phyloP scores from a whole-genome alignment of 2,329 filamentous ascomycete species.

The Emericellopsis atlantica region DNA sequence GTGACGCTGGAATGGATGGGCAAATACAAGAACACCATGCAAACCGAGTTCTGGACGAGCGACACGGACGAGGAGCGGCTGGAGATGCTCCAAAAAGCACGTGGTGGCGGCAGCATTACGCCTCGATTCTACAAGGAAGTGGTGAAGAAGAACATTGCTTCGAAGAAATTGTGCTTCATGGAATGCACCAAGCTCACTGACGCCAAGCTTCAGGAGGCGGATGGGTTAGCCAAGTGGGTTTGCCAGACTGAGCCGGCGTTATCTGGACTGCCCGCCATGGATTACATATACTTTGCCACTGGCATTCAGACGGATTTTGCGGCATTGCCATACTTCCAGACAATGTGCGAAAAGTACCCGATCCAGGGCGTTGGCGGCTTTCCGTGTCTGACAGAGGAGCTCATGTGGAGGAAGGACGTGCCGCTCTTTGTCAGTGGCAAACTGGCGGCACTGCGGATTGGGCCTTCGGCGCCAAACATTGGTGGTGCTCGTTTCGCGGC shows the following conservation, averaged over 20 bases:
- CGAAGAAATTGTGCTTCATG: conserved; percentile 39
- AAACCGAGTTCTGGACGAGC: conserved; percentile 65
- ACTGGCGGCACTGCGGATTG: conserved; percentile 54
- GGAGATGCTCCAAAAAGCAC: conserved; percentile 50
- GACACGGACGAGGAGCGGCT: conserved; percentile 58
- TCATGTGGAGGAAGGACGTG: conserved; percentile 63
- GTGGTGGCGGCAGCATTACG: conserved; percentile 67
- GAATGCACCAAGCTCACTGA: conserved; percentile 42
- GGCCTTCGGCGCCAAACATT: conserved; percentile 61
- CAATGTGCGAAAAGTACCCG: conserved; percentile 45
- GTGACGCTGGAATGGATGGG: conserved; percentile 68
- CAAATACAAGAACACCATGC: conserved; percentile 68
- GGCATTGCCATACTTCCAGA: conserved; percentile 47
- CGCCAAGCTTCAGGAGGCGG: conserved; percentile 28
- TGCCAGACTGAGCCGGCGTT: conserved; percentile 41
- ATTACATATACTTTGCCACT: conserved; percentile 68
- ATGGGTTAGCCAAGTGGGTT: conserved; percentile 19
- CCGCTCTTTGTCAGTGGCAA: conserved; percentile 61
- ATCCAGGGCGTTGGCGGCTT: conserved; percentile 52
- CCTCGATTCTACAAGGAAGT: conserved; percentile 49
- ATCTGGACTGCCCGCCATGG: conserved; percentile 36
- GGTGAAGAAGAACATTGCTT: conserved; percentile 45
- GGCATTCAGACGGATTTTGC: conserved; percentile 53
- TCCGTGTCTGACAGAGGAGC: conserved; percentile 62
- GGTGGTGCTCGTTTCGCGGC: conserved; percentile 62